Base-by-base conservation (phyloP, 768 basidiomycete species). In the Rossbeevera mucosa region DNA sequence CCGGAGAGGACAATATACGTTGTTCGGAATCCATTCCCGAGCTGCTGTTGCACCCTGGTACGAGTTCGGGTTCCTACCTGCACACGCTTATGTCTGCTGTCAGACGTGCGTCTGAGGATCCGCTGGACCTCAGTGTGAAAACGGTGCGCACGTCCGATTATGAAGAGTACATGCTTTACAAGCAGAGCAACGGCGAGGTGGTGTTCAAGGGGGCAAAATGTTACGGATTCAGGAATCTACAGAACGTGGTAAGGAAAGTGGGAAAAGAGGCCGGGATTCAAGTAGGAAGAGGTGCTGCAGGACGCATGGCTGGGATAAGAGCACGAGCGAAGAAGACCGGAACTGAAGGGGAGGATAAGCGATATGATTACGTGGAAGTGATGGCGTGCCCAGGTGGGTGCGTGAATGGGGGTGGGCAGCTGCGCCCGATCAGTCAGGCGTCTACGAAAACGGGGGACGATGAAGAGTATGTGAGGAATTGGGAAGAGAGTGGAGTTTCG, bases 321-420 rank as follows among this genome's bases (percentile, higher is more conserved):
- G 59, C 36, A 47, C 64, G 62, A 65, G 62, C 49, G 58, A 71
- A 62, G 66, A 75, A 65, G 49, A 69, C 62, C 55, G 68, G 62
- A 13, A 63, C 42, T 33, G 70, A 68, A 47, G 64, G 60, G 42
- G 72, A 68, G 11, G 76, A 78, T 48, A 71, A 68, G 47, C 73
- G 76, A 40, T 91, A 91, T 66, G 92, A 95, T 72, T 96, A 93
- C 68, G 85, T 95, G 36, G 94, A 96, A 65, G 93, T 99, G 56
- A 98, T 99, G 96, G 96, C 96, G 29, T 99, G 96, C 73, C 96
- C 96, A 0, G 85, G 88, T 0, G 96, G 96, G 16, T 98, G 96
- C 68, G 91, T 96, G 38, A 97, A 97, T 66, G 96, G 96, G 7
- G 96, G 95, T 20, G 96, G 96, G 5, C 96, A 98, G 74, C 68